These are phyloP conservation scores for Lasiodiplodia gonubiensis DNA, from an alignment of 2,329 filamentous ascomycete genomes.

Conservation along the genomic window DNA sequence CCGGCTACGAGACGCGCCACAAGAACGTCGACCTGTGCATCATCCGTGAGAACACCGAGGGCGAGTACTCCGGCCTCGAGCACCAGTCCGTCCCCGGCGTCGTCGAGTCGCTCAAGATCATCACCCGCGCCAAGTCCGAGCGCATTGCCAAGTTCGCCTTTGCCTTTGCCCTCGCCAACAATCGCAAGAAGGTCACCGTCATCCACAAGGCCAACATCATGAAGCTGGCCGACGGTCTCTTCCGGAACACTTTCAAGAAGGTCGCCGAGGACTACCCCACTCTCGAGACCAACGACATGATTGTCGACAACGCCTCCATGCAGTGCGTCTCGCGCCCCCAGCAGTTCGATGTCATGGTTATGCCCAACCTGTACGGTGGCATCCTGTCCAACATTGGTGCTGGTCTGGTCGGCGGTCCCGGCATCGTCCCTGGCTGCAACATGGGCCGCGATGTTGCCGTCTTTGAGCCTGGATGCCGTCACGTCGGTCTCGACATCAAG, in stretches of 20 bases:
- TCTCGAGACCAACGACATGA: conserved; percentile 98
- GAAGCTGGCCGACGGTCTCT: conserved; percentile 98
- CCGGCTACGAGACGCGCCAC: conserved; percentile 96
- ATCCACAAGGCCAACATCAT: conserved; percentile 99
- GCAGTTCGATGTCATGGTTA: conserved; percentile 99
- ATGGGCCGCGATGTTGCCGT: conserved; percentile 98
- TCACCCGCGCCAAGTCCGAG: conserved; percentile 98
- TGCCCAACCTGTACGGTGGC: conserved; percentile 98
- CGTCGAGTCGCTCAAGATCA: conserved; percentile 99
- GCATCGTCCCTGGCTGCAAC: conserved; percentile 98
- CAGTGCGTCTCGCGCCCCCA: conserved; percentile 95
- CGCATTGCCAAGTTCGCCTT: conserved; percentile 99
- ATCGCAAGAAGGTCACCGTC: conserved; percentile 98
- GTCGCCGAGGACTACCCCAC: conserved; percentile 95
- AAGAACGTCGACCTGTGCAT: conserved; percentile 98
- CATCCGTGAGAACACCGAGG: conserved; percentile 99
- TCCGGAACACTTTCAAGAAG: conserved; percentile 95
- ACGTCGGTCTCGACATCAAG: conserved; percentile 99
- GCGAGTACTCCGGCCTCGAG: conserved; percentile 98
- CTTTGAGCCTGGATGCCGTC: conserved; percentile 98
- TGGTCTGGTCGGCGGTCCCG: conserved; percentile 93
- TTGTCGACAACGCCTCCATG: conserved; percentile 99
- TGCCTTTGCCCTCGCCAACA: conserved; percentile 96
- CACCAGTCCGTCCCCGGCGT: conserved; percentile 96
- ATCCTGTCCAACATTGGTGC: conserved; percentile 99